Evolutionary conservation across 257 asterid genomes (phyloP).

Genomic region (Ligustrum vulgare): DNA sequence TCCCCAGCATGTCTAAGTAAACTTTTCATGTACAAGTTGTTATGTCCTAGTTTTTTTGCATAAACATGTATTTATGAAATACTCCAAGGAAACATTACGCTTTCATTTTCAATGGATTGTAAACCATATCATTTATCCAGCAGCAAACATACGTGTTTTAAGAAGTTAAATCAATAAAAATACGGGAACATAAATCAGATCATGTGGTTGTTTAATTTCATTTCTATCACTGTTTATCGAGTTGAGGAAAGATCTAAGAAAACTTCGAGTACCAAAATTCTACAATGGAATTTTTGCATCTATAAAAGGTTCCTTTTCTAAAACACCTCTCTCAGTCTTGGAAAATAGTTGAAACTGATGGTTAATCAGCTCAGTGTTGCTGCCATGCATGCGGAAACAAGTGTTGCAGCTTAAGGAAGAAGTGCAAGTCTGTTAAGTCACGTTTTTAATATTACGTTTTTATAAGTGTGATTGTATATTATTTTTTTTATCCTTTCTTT

Average conservation of each 20-base stretch:
- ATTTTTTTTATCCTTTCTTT: too few relatives aligned
- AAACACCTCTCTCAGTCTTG: constrained; percentile 21
- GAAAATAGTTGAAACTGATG: too few relatives aligned
- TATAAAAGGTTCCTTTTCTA: constrained; percentile 32
- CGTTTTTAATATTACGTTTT: too few relatives aligned
- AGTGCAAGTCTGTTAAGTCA: too few relatives aligned
- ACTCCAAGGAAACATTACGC: neutral
- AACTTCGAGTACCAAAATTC: constrained; percentile 32
- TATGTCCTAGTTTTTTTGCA: neutral
- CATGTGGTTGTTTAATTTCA: constrained; percentile 22
- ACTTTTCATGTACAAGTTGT: neutral
- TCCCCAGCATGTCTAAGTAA: neutral
- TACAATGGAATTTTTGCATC: constrained; percentile 32
- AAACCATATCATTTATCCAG: neutral
- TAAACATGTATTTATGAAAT: neutral
- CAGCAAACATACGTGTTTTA: neutral
- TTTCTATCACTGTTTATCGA: constrained; percentile 29
- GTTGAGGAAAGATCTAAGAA: constrained; percentile 25
- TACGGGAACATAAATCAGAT: constrained; percentile 44
- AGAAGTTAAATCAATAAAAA: constrained; percentile 7
- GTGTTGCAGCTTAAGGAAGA: too few relatives aligned
- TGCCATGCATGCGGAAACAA: too few relatives aligned
- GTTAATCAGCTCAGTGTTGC: too few relatives aligned
- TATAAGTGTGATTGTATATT: too few relatives aligned
- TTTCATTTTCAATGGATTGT: neutral